These are phyloP conservation scores for Cylindricascospora bacillispora DNA, from an alignment of 1,139 yeast species.

Conservation along the genomic window DNA sequence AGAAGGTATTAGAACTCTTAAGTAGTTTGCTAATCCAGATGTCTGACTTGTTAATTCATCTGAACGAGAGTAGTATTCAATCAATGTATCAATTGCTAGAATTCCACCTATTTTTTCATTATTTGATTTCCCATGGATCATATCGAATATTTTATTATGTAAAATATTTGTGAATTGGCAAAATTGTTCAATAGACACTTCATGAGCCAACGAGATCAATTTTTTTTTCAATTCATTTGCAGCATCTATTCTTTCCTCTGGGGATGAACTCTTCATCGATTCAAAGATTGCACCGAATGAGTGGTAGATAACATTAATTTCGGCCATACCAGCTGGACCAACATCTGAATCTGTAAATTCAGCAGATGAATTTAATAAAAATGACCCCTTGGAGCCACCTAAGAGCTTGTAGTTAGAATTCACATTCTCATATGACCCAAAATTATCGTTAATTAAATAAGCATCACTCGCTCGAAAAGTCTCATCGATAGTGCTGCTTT, in stretches of 20 bases:
- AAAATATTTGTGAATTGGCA: slow-evolving; percentile 72
- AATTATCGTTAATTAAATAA: too few relatives aligned
- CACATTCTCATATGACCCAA: too few relatives aligned
- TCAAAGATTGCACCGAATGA: slow-evolving; percentile 13
- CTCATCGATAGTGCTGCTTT: too few relatives aligned
- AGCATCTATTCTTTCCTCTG: slow-evolving; percentile 42
- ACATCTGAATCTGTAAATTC: too few relatives aligned
- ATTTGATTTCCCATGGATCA: slow-evolving; percentile 63
- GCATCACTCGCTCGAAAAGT: too few relatives aligned
- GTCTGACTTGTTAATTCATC: slow-evolving; percentile 82
- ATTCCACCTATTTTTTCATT: slow-evolving; percentile 79
- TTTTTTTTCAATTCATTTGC: slow-evolving; percentile 59
- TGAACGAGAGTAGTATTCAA: slow-evolving; percentile 62
- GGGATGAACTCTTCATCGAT: slow-evolving; percentile 18
- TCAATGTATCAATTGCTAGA: slow-evolving; percentile 80
- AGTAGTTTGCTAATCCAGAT: slow-evolving; percentile 78
- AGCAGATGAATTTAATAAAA: too few relatives aligned
- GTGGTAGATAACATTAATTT: neutral
- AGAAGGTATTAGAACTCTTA: slow-evolving; percentile 69
- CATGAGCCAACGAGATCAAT: slow-evolving; percentile 60
- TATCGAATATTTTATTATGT: slow-evolving; percentile 75
- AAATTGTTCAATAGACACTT: slow-evolving; percentile 64
- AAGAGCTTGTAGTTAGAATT: too few relatives aligned
- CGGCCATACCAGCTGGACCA: neutral
- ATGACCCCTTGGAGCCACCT: too few relatives aligned